Evolutionary conservation across 352 stramenopile genomes (phyloP).

Genomic region (Globisporangium echinulatum): DNA sequence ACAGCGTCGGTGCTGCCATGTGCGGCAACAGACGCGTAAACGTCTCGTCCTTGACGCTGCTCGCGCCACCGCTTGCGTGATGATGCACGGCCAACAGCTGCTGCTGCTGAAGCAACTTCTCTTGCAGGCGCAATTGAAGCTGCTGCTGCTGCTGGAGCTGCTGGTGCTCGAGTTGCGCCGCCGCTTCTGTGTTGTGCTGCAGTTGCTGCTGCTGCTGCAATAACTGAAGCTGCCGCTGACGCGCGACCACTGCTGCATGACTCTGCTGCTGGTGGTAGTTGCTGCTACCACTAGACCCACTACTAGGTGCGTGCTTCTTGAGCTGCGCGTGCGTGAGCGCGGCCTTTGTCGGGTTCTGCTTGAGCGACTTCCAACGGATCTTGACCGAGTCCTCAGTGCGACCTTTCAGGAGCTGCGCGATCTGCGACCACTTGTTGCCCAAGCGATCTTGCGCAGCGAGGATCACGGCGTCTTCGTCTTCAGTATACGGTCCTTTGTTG

Average conservation of each 20-base stretch:
- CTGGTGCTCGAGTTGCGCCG: conserved; percentile 62
- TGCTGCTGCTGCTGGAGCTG: conserved; percentile 67
- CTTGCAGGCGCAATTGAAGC: conserved; percentile 48
- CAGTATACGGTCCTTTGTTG: conserved; percentile 93
- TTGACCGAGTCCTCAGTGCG: conserved; percentile 93
- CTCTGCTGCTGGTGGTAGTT: conserved; percentile 29
- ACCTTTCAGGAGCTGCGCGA: conserved; percentile 89
- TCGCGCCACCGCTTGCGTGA: conserved; percentile 38
- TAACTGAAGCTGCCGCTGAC: conserved; percentile 60
- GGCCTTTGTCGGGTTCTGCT: conserved; percentile 80
- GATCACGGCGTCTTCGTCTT: conserved; percentile 93
- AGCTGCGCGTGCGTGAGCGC: conserved; percentile 67
- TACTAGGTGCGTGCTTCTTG: conserved; percentile 40
- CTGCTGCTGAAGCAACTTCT: conserved; percentile 59
- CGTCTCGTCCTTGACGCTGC: conserved; percentile 11
- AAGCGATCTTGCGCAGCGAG: conserved; percentile 85
- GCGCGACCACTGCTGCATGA: conserved; percentile 53
- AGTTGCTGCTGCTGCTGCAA: conserved; percentile 70
- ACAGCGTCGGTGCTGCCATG: conserved; percentile 3
- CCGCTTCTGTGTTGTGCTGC: conserved; percentile 44
- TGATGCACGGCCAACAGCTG: conserved; percentile 40
- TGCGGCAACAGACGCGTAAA: conserved; percentile 12
- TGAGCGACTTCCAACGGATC: conserved; percentile 88
- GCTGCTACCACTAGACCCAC: too few relatives aligned
- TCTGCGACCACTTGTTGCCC: conserved; percentile 96